A percentile compares a stretch with the other conserved stretches of the same genome.
phyloP scores from a whole-genome alignment of 441 rosid species.

The Pelargonium citronellum region DNA sequence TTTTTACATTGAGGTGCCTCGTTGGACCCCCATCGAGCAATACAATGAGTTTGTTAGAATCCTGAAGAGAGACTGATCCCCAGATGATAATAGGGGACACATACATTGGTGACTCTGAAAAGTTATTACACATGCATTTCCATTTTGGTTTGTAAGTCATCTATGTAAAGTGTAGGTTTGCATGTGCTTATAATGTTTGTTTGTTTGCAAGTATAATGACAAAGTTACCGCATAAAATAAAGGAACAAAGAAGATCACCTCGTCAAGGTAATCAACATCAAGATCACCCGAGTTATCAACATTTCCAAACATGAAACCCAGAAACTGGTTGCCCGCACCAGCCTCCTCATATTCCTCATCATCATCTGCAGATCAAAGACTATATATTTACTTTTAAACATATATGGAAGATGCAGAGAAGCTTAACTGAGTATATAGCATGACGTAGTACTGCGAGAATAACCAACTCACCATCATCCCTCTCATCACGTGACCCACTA shows the following conservation, averaged over 20 bases:
- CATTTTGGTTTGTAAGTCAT: not conserved
- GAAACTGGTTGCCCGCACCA: slow-evolving; percentile 57
- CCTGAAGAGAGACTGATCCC: not conserved
- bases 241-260: slow-evolving; percentile 39
- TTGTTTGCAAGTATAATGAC: not conserved
- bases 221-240: not conserved
- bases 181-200: not conserved
- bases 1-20: not conserved
- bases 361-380: slow-evolving; percentile 44
- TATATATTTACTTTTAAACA: not conserved
- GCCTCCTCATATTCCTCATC: slow-evolving; percentile 78
- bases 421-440: not conserved
- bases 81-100: not conserved
- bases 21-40: not conserved
- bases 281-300: slow-evolving; percentile 93
- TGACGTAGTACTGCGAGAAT: not conserved
- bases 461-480: slow-evolving; percentile 33
- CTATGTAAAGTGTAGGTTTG: not conserved
- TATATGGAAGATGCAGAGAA: not conserved
- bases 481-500: slow-evolving; percentile 36
- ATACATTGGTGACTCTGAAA: not conserved
- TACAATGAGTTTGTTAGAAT: not conserved
- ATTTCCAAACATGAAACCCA: slow-evolving; percentile 93
- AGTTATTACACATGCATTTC: not conserved
- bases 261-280: slow-evolving; percentile 96